phyloP scores from a whole-genome alignment of 495 filamentous ascomycete species.

The Opeltia flavorubescens region DNA sequence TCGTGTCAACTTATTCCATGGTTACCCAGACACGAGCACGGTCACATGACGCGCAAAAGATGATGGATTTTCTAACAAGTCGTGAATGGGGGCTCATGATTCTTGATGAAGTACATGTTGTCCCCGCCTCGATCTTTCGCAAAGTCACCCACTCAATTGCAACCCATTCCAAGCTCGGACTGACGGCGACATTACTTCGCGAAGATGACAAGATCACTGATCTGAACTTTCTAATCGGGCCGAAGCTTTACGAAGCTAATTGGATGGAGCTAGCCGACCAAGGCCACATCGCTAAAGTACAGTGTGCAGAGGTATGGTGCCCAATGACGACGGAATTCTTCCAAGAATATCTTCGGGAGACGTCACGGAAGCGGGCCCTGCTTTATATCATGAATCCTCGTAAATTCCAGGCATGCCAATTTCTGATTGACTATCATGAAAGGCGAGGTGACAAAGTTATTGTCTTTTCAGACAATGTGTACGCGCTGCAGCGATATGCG shows the following conservation, averaged over 20 bases:
- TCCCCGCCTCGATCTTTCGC: conserved; percentile 89
- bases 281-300: conserved; percentile 92
- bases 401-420: conserved; percentile 95
- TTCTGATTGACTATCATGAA: conserved; percentile 96
- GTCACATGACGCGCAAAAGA: conserved; percentile 86
- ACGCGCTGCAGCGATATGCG: conserved; percentile 77
- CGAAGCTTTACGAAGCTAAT: conserved; percentile 95
- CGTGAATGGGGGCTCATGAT: conserved; percentile 98
- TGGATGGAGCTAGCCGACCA: conserved; percentile 98
- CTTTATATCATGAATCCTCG: conserved; percentile 95
- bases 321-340: conserved; percentile 99
- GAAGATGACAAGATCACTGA: conserved; percentile 98
- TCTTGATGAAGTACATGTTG: conserved; percentile 96
- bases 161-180: conserved; percentile 88
- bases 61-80: conserved; percentile 89
- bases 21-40: conserved; percentile 76
- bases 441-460: conserved; percentile 95
- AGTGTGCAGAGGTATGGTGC: conserved; percentile 98
- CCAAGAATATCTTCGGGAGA: conserved; percentile 72
- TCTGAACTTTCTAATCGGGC: conserved; percentile 94
- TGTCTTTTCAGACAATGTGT: conserved; percentile 98
- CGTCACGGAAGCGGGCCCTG: conserved; percentile 52
- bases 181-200: conserved; percentile 86
- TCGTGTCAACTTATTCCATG: conserved; percentile 98
- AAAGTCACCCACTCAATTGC: conserved; percentile 84